phyloP scores from a whole-genome alignment of 345 rosid genomes.

The Eucalyptus tenuipes region DNA sequence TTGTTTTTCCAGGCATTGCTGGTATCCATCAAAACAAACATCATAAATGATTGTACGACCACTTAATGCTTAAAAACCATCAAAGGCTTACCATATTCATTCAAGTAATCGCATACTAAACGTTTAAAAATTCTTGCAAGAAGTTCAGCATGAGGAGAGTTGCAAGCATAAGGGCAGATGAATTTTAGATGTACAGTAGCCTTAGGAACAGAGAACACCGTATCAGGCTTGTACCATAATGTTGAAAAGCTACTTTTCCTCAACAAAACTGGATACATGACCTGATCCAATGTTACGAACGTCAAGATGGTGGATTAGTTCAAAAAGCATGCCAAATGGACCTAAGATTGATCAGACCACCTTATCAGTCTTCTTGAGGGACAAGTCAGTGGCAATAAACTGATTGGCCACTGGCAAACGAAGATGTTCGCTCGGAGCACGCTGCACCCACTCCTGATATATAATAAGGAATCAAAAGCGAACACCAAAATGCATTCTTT shows the following conservation, averaged over 20 bases:
- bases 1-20: not conserved
- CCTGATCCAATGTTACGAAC: conserved; percentile 26
- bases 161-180: conserved; percentile 55
- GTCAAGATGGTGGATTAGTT: not conserved
- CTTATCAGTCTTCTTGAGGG: conserved; percentile 41
- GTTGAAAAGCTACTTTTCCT: conserved; percentile 53
- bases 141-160: conserved; percentile 70
- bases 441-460: conserved; percentile 61
- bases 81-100: conserved; percentile 67
- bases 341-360: conserved; percentile 24
- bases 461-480: not conserved
- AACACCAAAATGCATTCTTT: not conserved
- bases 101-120: conserved; percentile 70
- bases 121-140: conserved; percentile 55
- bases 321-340: not conserved
- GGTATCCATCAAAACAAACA: not conserved
- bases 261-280: conserved; percentile 38
- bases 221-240: conserved; percentile 83
- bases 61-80: not conserved
- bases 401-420: conserved; percentile 59
- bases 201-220: conserved; percentile 61
- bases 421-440: conserved; percentile 46
- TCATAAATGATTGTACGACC: not conserved
- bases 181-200: conserved; percentile 65
- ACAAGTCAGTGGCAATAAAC: conserved; percentile 74